Evolutionary conservation across 768 basidiomycete species (phyloP), one percentile per base, ranked within the genome.

Genomic region (Calocera cornea): DNA sequence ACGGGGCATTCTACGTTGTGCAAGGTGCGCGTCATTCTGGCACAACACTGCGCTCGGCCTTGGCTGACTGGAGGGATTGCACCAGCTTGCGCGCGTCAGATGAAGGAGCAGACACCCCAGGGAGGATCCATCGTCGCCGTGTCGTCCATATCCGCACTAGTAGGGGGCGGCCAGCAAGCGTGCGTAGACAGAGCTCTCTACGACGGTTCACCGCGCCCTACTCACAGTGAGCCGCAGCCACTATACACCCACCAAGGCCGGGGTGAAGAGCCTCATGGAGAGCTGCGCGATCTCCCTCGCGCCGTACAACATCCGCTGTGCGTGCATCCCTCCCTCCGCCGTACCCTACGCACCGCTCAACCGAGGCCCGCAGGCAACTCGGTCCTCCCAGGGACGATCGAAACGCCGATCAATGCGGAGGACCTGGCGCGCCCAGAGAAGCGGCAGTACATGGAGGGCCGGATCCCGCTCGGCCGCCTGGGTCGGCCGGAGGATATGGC

Each of bases 231-330:
- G 5, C 5, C 2, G 1, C 68, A 84, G 84, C 65, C 88, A 89
- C 73, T 91, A 90, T 71, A 88, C 87, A 1, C 88, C 88, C 2
- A 90, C 89, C 2, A 89, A 91, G 73, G 89, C 89, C 1, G 88
- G 86, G 0, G 84, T 90, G 65, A 81, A 87, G 49, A 87, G 85
- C 33, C 76, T 91, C 70, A 91, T 90, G 88, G 87, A 90, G 75
- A 87, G 85, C 69, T 87, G 86, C 71, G 87, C 89, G 2, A 84
- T 89, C 47, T 88, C 89, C 2, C 78, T 90, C 29, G 87, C 87
- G n/a, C 86, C 87, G 69, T 84, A 88, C 74, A 83, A 83, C 64
- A 90, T 90, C 70, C 82, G 89, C 40, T 87, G 77, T 70, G 77
- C 77, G 67, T n/a, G n/a, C n/a, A 50, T 50, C 14, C 22, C 22